phyloP scores from a whole-genome alignment of 352 stramenopile species.

The Phytophthora pisi region DNA sequence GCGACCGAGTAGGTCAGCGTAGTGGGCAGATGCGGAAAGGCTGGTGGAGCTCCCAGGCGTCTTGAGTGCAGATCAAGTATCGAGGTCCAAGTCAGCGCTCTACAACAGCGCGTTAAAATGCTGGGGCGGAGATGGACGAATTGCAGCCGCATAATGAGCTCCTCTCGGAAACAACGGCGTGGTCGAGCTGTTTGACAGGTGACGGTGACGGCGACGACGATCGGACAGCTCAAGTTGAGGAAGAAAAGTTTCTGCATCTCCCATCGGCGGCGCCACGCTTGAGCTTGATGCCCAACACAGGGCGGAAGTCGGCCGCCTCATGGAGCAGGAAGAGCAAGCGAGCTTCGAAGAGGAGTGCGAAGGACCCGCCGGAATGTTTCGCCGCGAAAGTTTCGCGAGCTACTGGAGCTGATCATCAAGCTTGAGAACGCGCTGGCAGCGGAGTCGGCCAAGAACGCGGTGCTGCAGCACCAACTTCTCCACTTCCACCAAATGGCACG shows the following conservation, averaged over 20 bases:
- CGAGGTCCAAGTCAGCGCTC: constrained; percentile 5
- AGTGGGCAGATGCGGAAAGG: not conserved
- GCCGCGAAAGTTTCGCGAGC: constrained; percentile 12
- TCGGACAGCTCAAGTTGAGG: not conserved
- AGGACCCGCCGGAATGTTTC: not conserved
- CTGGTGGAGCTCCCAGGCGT: not conserved
- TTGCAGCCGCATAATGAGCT: constrained; percentile 19
- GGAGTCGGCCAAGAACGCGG: constrained; percentile 8
- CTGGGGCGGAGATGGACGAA: constrained; percentile 21
- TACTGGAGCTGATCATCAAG: constrained; percentile 16
- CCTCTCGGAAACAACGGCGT: constrained; percentile 4
- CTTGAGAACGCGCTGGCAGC: constrained; percentile 21
- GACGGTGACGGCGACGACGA: not conserved
- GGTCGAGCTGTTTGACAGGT: not conserved
- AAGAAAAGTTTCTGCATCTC: not conserved
- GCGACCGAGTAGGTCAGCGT: not conserved
- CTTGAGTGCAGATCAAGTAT: constrained; percentile 2
- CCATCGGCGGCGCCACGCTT: not conserved
- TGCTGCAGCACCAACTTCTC: constrained; percentile 12
- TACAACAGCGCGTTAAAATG: constrained; percentile 24
- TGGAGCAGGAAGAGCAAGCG: constrained; percentile 5
- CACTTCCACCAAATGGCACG: constrained; percentile 5
- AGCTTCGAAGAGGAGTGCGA: not conserved
- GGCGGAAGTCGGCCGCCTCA: constrained; percentile 2
- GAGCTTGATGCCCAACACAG: not conserved